A percentile compares a stretch with the other conserved stretches of the same genome.
phyloP scores from a whole-genome alignment of 192 early-diverging fungal species.

The Dispira simplex region DNA sequence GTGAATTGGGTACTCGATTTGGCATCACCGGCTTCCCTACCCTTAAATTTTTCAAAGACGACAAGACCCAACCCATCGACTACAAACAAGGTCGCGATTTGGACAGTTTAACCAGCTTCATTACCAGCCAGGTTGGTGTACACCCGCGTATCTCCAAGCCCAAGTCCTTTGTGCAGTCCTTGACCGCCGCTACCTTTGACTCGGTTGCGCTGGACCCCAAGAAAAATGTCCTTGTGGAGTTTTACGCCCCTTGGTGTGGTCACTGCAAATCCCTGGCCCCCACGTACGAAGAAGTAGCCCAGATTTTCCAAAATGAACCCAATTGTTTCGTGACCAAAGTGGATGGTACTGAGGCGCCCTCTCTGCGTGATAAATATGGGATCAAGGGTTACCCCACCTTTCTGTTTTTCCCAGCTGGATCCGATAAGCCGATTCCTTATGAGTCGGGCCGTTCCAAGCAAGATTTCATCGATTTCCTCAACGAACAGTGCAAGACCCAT shows the following conservation, averaged over 20 bases:
- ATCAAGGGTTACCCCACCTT: slow-evolving; percentile 82
- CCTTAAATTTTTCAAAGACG: slow-evolving; percentile 88
- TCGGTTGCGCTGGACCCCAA: slow-evolving; percentile 47
- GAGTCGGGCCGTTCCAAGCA: slow-evolving; percentile 50
- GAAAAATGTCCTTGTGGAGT: slow-evolving; percentile 77
- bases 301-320: slow-evolving; percentile 58
- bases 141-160: slow-evolving; percentile 52
- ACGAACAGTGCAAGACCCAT: slow-evolving; percentile 65
- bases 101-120: slow-evolving; percentile 54
- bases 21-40: slow-evolving; percentile 77
- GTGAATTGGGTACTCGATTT: slow-evolving; percentile 60
- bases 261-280: slow-evolving; percentile 76
- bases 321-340: slow-evolving; percentile 80
- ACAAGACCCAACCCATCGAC: slow-evolving; percentile 48
- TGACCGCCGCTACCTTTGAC: slow-evolving; percentile 66
- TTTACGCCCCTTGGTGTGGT: slow-evolving; percentile 88
- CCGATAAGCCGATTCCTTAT: slow-evolving; percentile 50
- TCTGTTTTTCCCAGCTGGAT: slow-evolving; percentile 63
- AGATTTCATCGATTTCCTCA: slow-evolving; percentile 69
- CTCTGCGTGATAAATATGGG: slow-evolving; percentile 41
- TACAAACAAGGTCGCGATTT: slow-evolving; percentile 75
- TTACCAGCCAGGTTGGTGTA: slow-evolving; percentile 69
- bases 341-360: slow-evolving; percentile 56
- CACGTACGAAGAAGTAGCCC: slow-evolving; percentile 78
- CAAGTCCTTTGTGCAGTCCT: slow-evolving; percentile 43